Conservation (phyloP, 129 eudicot species). For the Heracleum sosnowskyi region DNA sequence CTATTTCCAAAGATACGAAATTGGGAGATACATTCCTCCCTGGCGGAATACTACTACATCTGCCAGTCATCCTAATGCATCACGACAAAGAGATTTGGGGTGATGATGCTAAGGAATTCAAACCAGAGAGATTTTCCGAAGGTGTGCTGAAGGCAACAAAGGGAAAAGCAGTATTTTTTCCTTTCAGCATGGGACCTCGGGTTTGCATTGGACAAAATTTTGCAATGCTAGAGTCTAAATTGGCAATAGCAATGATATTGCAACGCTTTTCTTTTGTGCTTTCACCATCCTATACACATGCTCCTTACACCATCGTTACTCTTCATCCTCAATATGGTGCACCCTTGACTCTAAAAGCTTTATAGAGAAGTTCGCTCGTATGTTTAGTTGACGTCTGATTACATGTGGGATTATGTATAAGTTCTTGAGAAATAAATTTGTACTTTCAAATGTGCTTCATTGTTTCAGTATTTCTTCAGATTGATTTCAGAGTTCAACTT, state of each 20-base stretch:
- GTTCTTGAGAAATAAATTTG: too few species aligned
- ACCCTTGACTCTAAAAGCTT: background rate
- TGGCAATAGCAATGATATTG: slow-evolving; percentile 15
- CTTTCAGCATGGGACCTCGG: slow-evolving; percentile 8
- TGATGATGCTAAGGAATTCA: slow-evolving; percentile 29
- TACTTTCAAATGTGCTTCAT: too few species aligned
- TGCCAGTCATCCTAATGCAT: slow-evolving; percentile 19
- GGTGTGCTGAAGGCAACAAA: slow-evolving; percentile 9
- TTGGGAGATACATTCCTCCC: slow-evolving; percentile 18
- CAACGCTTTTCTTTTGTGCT: slow-evolving; percentile 7
- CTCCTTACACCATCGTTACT: background rate
- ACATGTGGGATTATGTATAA: background rate
- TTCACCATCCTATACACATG: slow-evolving; percentile 2
- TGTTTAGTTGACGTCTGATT: background rate
- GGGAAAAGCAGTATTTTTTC: background rate
- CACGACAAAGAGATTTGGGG: slow-evolving; percentile 31
- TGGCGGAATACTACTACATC: slow-evolving; percentile 6
- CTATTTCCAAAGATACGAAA: background rate
- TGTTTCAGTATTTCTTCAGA: background rate
- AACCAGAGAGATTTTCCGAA: slow-evolving; percentile 24
- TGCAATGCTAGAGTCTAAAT: slow-evolving; percentile 14
- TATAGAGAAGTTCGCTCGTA: background rate
- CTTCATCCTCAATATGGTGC: slow-evolving; percentile 8
- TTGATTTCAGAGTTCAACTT: background rate
- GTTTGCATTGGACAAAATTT: slow-evolving; percentile 17